Base-by-base conservation (phyloP, 2,329 filamentous ascomycete genomes). In the Stagonosporopsis rhizophila region DNA sequence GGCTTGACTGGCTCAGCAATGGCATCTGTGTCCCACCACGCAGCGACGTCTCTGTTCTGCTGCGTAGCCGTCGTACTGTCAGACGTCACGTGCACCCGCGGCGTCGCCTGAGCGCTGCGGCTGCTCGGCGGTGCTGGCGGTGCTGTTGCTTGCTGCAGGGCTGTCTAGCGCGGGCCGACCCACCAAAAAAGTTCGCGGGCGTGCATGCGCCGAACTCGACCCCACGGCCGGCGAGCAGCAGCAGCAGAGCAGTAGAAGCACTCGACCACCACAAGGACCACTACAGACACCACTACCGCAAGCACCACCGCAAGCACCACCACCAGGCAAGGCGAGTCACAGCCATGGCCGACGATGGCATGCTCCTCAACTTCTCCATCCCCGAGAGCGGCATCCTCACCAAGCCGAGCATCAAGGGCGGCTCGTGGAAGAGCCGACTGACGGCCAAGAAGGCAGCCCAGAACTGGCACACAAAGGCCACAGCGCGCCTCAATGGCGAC, bases 341-440 rank as follows among this genome's bases (percentile, higher is more conserved):
- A 61, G 68, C 61, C 35, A 97, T 98, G 93, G 91, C 91, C 47
- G 93, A 98, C 81, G 91, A 96, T 87, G 92, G 92, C 66, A 90
- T 99, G 86, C 85, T 97, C 54, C 82, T 98, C 73, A 98, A 98
- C 70, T 97, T 98, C 74, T 88, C 92, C 67, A 81, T 96, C 54
- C 84, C 86, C 25, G 87, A 91, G 58, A 84, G 81, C 17, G 84
- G 89, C 12, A 74, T 91, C 50, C 83, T 87, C 58, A 81, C 84
- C 83, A 82, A 82, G 65, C 78, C 81, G 3, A 83, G 80, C 51
- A 91, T 96, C 76, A 95, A 90, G 74, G 95, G 95, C 65, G 95
- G 95, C n/a, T 86, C 87, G 67, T 99, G 95, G 95, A 89, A 90
- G 72, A 93, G 96, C 73, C 86, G 95, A 60, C 83, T 94, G 58